Percentiles rank a stretch among this genome's conserved stretches.
phyloP scores from a whole-genome alignment of 495 filamentous ascomycete genomes.

The Durotheca rogersii region DNA sequence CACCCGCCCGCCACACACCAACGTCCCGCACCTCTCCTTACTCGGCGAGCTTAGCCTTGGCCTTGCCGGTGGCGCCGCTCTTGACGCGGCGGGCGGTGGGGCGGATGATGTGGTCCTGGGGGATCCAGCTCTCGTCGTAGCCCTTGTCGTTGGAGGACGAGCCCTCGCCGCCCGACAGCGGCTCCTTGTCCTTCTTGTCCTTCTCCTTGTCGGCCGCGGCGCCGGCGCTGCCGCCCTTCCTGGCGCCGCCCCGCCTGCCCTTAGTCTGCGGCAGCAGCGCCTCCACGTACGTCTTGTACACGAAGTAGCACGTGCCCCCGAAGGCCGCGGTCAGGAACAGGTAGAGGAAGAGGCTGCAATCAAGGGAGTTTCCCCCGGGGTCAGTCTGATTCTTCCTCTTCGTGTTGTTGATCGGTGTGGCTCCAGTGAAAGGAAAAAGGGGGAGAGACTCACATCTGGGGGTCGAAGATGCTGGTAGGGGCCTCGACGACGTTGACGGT shows the following conservation, averaged over 20 bases:
- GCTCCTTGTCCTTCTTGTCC: slow-evolving; percentile 59
- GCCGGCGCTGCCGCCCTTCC: slow-evolving; percentile 58
- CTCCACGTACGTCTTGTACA: slow-evolving; percentile 96
- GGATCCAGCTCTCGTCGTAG: slow-evolving; percentile 97
- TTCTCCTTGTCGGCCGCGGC: too few species aligned
- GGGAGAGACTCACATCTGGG: slow-evolving; percentile 75
- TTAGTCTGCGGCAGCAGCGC: slow-evolving; percentile 93
- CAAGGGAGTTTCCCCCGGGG: too few species aligned
- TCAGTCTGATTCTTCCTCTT: too few species aligned
- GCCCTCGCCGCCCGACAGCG: slow-evolving; percentile 68
- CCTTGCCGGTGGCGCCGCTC: slow-evolving; percentile 63
- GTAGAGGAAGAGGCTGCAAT: slow-evolving; percentile 87
- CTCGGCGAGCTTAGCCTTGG: slow-evolving; percentile 43
- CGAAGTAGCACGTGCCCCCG: slow-evolving; percentile 82
- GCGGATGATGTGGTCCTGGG: slow-evolving; percentile 83
- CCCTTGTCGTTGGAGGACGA: slow-evolving; percentile 63
- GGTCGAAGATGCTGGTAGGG: slow-evolving; percentile 90
- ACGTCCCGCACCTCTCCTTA: too few species aligned
- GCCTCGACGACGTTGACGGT: slow-evolving; percentile 89
- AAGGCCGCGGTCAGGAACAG: slow-evolving; percentile 81
- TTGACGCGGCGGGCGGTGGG: slow-evolving; percentile 79
- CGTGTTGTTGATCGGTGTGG: slow-evolving; percentile 3
- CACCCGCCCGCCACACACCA: too few species aligned
- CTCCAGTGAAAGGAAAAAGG: neutral
- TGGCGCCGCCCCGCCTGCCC: slow-evolving; percentile 58